Evolutionary conservation across 2,329 filamentous ascomycete genomes (phyloP).

Genomic region (Exophiala lecanii-corni): DNA sequence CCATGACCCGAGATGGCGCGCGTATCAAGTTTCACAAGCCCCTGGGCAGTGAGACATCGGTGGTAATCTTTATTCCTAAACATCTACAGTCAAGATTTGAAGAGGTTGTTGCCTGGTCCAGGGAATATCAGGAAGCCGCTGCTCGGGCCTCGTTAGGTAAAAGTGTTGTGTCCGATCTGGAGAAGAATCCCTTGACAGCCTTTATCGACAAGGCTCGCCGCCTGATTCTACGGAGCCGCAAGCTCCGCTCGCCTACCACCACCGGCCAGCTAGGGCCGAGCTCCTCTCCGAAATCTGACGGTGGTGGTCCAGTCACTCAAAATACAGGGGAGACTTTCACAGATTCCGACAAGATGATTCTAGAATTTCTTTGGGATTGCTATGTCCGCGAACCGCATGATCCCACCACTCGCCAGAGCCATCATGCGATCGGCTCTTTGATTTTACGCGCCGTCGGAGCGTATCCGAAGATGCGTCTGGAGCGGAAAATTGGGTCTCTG

Average conservation of each 20-base stretch:
- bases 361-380: constrained; percentile 35
- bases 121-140: constrained; percentile 51
- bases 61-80: constrained; percentile 44
- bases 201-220: constrained; percentile 43
- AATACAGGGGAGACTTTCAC: constrained; percentile 42
- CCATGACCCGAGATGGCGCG: constrained; percentile 7
- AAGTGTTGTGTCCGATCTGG: constrained; percentile 23
- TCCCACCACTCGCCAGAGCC: constrained; percentile 30
- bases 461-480: constrained; percentile 45
- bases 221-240: constrained; percentile 39
- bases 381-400: constrained; percentile 45
- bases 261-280: constrained; percentile 41
- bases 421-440: constrained; percentile 43
- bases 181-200: constrained; percentile 36
- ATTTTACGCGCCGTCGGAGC: constrained; percentile 54
- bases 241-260: constrained; percentile 39
- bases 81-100: constrained; percentile 46
- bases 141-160: constrained; percentile 32
- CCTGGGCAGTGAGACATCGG: neutral
- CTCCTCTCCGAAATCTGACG: constrained; percentile 27
- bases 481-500: constrained; percentile 38
- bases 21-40: constrained; percentile 4
- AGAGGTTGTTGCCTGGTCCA: constrained; percentile 52
- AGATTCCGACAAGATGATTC: constrained; percentile 47
- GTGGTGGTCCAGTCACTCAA: constrained; percentile 20